Conservation (phyloP, 1,284 basidiomycete species). For the Blastosporella zonata region DNA sequence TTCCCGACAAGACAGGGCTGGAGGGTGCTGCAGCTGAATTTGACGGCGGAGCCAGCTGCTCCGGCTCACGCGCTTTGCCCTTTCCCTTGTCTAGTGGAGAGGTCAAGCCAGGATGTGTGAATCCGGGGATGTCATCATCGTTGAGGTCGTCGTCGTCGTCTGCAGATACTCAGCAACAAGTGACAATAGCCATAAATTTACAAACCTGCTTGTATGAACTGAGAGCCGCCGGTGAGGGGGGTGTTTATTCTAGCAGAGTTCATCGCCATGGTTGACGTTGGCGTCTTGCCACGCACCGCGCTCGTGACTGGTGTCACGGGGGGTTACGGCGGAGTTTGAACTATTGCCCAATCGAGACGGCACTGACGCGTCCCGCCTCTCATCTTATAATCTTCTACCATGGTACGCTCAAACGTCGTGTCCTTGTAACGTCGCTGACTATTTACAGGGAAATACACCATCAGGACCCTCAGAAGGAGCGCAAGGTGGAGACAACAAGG, state of each 20-base stretch:
- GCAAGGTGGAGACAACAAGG: constrained; percentile 56
- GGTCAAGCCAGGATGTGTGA: constrained; percentile 57
- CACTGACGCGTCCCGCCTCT: constrained; percentile 61
- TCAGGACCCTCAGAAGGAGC: constrained; percentile 45
- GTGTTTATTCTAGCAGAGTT: constrained; percentile 32
- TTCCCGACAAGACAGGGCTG: constrained; percentile 57
- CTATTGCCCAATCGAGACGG: constrained; percentile 30
- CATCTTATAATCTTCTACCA: constrained; percentile 20
- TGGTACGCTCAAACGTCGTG: constrained; percentile 24
- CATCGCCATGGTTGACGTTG: constrained; percentile 21
- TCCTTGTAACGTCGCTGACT: not conserved
- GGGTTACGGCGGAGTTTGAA: constrained; percentile 27
- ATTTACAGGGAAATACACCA: constrained; percentile 70
- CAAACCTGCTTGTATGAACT: constrained; percentile 73
- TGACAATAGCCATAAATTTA: not conserved
- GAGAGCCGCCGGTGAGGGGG: constrained; percentile 62
- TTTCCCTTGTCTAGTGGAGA: constrained; percentile 62
- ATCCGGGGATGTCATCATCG: constrained; percentile 75
- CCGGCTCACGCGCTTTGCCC: constrained; percentile 49
- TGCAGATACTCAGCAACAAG: constrained; percentile 14
- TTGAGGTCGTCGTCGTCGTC: constrained; percentile 75
- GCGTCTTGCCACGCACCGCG: constrained; percentile 25
- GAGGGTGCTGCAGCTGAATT: constrained; percentile 26
- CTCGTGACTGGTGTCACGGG: constrained; percentile 18
- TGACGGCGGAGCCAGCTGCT: constrained; percentile 51